Conservation (phyloP, 805 yeast genomes). For the Candida xiaguanensis region DNA sequence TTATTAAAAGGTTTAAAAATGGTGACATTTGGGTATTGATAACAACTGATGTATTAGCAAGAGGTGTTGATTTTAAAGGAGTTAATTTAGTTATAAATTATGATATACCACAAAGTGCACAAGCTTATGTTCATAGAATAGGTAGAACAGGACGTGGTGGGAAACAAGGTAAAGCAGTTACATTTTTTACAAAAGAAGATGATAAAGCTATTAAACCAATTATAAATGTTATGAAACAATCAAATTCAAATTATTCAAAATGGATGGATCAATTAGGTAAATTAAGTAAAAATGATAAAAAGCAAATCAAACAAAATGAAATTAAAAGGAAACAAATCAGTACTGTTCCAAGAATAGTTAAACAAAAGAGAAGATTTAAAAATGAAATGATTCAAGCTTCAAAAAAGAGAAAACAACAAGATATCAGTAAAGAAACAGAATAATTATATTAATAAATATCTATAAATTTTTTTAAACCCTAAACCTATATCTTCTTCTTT, state of each 20-base stretch:
- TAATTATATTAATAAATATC: slow-evolving; percentile 2
- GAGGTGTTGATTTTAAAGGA: slow-evolving; percentile 97
- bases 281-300: slow-evolving; percentile 60
- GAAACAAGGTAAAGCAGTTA: slow-evolving; percentile 78
- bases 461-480: not conserved
- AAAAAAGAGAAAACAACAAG: slow-evolving; percentile 49
- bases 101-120: slow-evolving; percentile 92
- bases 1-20: slow-evolving; percentile 75
- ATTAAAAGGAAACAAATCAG: slow-evolving; percentile 71
- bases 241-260: slow-evolving; percentile 67
- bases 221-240: slow-evolving; percentile 91
- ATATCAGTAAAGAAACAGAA: not conserved
- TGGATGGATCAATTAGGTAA: slow-evolving; percentile 82
- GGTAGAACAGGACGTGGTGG: slow-evolving; percentile 99
- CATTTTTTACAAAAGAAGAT: slow-evolving; percentile 92
- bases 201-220: slow-evolving; percentile 70
- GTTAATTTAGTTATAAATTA: slow-evolving; percentile 92
- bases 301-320: slow-evolving; percentile 52
- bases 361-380: slow-evolving; percentile 58
- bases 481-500: not conserved
- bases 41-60: slow-evolving; percentile 91
- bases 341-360: slow-evolving; percentile 73
- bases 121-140: slow-evolving; percentile 93
- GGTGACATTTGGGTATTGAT: slow-evolving; percentile 96
- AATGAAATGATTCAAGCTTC: slow-evolving; percentile 74